Conservation (phyloP, 345 rosid genomes). For the Geranium brycei region DNA sequence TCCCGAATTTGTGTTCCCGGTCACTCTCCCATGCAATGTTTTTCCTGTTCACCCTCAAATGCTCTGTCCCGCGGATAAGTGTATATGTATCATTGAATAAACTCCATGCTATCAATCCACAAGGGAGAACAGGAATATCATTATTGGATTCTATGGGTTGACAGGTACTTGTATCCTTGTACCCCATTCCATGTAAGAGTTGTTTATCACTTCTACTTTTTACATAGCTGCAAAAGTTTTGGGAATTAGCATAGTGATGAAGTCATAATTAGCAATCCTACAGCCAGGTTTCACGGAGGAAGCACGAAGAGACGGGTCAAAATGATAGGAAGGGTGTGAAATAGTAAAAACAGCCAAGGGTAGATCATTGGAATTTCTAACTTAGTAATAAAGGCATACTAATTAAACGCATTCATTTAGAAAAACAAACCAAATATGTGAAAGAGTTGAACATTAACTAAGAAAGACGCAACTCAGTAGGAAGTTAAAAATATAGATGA, state of each 20-base stretch:
- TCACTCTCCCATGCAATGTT: slow-evolving; percentile 78
- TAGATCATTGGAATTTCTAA: too few relatives aligned
- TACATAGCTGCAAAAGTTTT: slow-evolving; percentile 42
- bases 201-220: slow-evolving; percentile 77
- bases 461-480: too few relatives aligned
- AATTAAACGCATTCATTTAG: too few relatives aligned
- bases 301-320: too few relatives aligned
- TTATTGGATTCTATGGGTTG: slow-evolving; percentile 47
- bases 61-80: slow-evolving; percentile 29
- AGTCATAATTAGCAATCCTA: not conserved
- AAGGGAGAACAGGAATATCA: slow-evolving; percentile 57
- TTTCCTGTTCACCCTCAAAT: slow-evolving; percentile 38
- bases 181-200: slow-evolving; percentile 41
- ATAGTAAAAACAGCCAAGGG: too few relatives aligned
- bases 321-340: too few relatives aligned
- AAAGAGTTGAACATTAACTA: too few relatives aligned
- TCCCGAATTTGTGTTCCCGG: slow-evolving; percentile 71
- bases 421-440: too few relatives aligned
- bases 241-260: not conserved
- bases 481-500: not conserved
- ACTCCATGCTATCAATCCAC: slow-evolving; percentile 84
- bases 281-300: too few relatives aligned
- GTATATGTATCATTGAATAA: slow-evolving; percentile 66
- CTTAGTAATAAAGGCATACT: too few relatives aligned
- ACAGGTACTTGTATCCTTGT: slow-evolving; percentile 45